Percentiles rank a stretch among this genome's conserved stretches.
Conservation (phyloP, 2,329 filamentous ascomycete genomes). For the Sporothrix brasiliensis region DNA sequence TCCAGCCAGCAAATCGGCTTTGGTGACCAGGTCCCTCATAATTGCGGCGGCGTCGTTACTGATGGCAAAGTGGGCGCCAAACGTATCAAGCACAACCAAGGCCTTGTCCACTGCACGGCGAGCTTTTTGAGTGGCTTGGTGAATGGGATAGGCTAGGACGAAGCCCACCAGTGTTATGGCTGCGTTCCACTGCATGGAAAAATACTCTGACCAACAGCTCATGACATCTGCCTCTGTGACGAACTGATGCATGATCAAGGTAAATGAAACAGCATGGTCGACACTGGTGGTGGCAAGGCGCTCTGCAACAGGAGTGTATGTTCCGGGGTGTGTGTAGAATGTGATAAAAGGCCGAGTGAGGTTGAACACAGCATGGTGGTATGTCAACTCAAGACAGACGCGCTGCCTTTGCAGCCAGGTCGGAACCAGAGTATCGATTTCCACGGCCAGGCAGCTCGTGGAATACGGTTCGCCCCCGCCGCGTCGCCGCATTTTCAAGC, state of each 20-base stretch:
- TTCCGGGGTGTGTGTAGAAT: not conserved
- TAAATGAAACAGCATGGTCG: not conserved
- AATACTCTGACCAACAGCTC: conserved; percentile 5
- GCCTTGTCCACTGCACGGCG: conserved; percentile 7
- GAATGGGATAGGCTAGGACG: not conserved
- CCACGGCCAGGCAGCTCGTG: conserved; percentile 39
- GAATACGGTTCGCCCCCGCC: conserved; percentile 35
- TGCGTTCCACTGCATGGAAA: conserved; percentile 5
- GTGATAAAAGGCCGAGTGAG: conserved; percentile 38
- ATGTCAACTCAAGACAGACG: conserved; percentile 43
- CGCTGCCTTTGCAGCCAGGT: conserved; percentile 38
- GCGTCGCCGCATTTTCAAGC: conserved; percentile 2
- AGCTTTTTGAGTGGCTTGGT: conserved; percentile 1
- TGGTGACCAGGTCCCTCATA: not conserved
- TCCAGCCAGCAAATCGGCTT: not conserved
- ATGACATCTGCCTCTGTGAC: not conserved
- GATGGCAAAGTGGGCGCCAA: not conserved
- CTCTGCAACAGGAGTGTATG: not conserved
- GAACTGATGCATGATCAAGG: conserved; percentile 6
- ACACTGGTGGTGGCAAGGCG: not conserved
- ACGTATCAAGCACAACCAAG: conserved; percentile 3
- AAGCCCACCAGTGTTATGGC: conserved; percentile 1
- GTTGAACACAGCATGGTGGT: conserved; percentile 41
- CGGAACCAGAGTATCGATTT: conserved; percentile 41
- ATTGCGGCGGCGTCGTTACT: conserved; percentile 1